Percentiles rank a stretch among this genome's conserved stretches.
phyloP scores from a whole-genome alignment of 306 rosid genomes.

The Cicer judaicum region DNA sequence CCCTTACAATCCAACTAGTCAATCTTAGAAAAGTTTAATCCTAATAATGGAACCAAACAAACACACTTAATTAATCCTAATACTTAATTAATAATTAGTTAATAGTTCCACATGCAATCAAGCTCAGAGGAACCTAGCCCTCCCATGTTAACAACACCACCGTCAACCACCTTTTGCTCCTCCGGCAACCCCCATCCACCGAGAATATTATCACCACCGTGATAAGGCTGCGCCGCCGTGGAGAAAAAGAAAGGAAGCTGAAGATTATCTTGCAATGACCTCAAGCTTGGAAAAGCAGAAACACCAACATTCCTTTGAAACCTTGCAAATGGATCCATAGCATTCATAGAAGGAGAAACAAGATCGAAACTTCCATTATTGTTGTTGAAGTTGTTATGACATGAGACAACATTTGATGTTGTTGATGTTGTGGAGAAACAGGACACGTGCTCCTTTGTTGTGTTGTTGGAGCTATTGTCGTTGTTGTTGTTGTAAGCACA shows the following conservation, averaged over 20 bases:
- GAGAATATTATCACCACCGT: slow-evolving; percentile 36
- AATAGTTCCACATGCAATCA: slow-evolving; percentile 90
- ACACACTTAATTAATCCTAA: not conserved
- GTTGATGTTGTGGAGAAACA: slow-evolving; percentile 96
- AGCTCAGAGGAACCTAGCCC: slow-evolving; percentile 60
- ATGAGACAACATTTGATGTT: slow-evolving; percentile 41
- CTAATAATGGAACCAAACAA: not conserved
- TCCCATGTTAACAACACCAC: slow-evolving; percentile 36
- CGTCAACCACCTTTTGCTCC: slow-evolving; percentile 45
- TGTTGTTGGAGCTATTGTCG: slow-evolving; percentile 46
- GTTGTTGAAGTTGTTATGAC: slow-evolving; percentile 32
- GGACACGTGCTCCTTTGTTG: slow-evolving; percentile 97
- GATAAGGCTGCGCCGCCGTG: slow-evolving; percentile 38
- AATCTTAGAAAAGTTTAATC: not conserved
- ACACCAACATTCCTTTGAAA: slow-evolving; percentile 61
- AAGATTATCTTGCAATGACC: slow-evolving; percentile 89
- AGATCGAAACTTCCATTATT: slow-evolving; percentile 46
- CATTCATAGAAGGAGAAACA: slow-evolving; percentile 29
- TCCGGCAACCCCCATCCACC: slow-evolving; percentile 55
- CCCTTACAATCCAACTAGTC: not conserved
- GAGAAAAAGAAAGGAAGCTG: slow-evolving; percentile 67
- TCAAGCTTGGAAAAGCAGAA: slow-evolving; percentile 77
- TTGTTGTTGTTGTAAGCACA: slow-evolving; percentile 60
- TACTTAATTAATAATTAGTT: not conserved
- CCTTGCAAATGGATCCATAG: slow-evolving; percentile 48